Evolutionary conservation across 1,284 basidiomycete genomes (phyloP).

Genomic region (Pisolithus thermaeus): DNA sequence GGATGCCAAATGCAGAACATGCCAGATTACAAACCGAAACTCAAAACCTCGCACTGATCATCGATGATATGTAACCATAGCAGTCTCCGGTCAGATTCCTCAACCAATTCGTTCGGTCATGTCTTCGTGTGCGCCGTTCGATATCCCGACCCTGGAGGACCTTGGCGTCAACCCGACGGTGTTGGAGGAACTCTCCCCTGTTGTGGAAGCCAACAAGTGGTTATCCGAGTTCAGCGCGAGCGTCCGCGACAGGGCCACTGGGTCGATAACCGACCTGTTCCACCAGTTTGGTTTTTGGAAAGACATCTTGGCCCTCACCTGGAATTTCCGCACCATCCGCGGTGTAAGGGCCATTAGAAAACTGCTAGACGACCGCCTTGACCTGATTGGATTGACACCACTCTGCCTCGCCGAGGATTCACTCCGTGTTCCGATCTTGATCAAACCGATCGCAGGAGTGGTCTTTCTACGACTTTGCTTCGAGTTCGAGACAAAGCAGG

Average conservation of each 20-base stretch:
- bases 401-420: slow-evolving; percentile 13
- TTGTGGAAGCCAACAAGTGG: slow-evolving; percentile 19
- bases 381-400: slow-evolving; percentile 23
- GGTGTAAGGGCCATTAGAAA: slow-evolving; percentile 16
- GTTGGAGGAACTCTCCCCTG: slow-evolving; percentile 9
- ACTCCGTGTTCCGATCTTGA: slow-evolving; percentile 11
- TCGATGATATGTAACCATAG: no score
- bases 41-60: no score
- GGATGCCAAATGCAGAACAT: no score
- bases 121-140: slow-evolving; percentile 8
- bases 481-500: slow-evolving; percentile 20
- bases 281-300: slow-evolving; percentile 24
- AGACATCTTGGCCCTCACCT: slow-evolving; percentile 25
- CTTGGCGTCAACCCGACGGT: slow-evolving; percentile 13
- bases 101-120: neutral
- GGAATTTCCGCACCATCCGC: slow-evolving; percentile 23
- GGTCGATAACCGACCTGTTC: slow-evolving; percentile 13
- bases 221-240: slow-evolving; percentile 20
- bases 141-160: slow-evolving; percentile 16
- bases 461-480: slow-evolving; percentile 20
- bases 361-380: slow-evolving; percentile 15
- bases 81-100: neutral
- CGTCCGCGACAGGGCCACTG: slow-evolving; percentile 16
- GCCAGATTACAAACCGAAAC: no score
- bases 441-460: slow-evolving; percentile 15